Percentiles rank a stretch among this genome's conserved stretches.
Conservation (phyloP, 208 protist genomes). For the Strigomonas culicis region DNA sequence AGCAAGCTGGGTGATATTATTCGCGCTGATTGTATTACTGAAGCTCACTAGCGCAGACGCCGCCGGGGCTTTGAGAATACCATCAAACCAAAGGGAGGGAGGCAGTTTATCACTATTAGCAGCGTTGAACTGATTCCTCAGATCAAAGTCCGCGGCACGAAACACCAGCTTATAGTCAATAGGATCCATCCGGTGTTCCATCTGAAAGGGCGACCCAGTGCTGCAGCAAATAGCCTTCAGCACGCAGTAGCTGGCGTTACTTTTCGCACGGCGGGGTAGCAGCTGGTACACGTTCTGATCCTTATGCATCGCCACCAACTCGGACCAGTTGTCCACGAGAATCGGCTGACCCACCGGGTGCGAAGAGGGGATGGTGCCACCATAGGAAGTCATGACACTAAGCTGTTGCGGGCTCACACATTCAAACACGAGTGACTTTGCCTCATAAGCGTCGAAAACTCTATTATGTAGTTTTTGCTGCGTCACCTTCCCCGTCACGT, state of each 20-base stretch:
- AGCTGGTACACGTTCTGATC: conserved; percentile 82
- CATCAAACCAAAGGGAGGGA: conserved; percentile 73
- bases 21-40: conserved; percentile 44
- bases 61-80: conserved; percentile 53
- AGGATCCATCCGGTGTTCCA: conserved; percentile 83
- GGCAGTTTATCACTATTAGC: conserved; percentile 65
- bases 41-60: conserved; percentile 67
- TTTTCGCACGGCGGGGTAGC: conserved; percentile 68
- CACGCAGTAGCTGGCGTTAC: conserved; percentile 67
- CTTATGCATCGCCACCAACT: conserved; percentile 63
- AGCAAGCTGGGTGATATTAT: conserved; percentile 57
- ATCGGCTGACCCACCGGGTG: conserved; percentile 79
- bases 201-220: conserved; percentile 77
- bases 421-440: conserved; percentile 87
- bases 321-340: conserved; percentile 72
- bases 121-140: conserved; percentile 74
- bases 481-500: conserved; percentile 84
- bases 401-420: conserved; percentile 75
- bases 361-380: conserved; percentile 54
- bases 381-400: conserved; percentile 61
- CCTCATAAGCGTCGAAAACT: conserved; percentile 90
- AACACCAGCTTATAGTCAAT: conserved; percentile 87
- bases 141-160: conserved; percentile 65
- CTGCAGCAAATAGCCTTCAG: conserved; percentile 74
- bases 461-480: conserved; percentile 89